Percentiles rank a stretch among this genome's conserved stretches.
phyloP scores from a whole-genome alignment of 495 filamentous ascomycete genomes.

The Hyaloscypha variabilis region DNA sequence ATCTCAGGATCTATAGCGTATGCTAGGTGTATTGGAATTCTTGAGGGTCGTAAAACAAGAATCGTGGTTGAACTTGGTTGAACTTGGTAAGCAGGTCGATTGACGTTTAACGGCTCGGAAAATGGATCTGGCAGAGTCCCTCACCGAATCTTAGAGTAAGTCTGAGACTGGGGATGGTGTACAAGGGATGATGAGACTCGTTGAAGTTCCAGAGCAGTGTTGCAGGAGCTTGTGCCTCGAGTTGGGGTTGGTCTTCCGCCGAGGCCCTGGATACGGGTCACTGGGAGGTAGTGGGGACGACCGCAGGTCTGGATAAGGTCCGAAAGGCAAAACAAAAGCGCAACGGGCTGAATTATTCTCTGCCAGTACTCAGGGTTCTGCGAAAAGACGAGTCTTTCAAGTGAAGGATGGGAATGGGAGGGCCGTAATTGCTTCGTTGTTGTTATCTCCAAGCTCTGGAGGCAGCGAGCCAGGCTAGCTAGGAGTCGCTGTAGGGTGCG shows the following conservation, averaged over 20 bases:
- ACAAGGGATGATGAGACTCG: background rate
- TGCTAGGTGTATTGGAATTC: background rate
- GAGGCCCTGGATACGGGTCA: background rate
- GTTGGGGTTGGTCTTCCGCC: background rate
- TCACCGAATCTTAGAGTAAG: background rate
- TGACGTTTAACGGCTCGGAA: too few species aligned
- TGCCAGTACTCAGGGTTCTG: background rate
- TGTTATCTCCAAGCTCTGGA: background rate
- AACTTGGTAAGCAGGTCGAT: too few species aligned
- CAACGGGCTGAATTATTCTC: background rate
- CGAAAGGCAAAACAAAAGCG: background rate
- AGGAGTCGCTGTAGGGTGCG: background rate
- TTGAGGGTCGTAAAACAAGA: background rate
- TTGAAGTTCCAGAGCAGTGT: background rate
- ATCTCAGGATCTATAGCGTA: background rate
- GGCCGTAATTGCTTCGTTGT: background rate
- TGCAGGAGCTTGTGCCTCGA: background rate
- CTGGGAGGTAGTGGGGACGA: background rate
- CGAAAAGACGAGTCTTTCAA: background rate
- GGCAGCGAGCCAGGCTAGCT: background rate
- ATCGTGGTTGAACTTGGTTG: background rate
- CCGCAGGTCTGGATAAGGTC: background rate
- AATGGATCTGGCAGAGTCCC: background rate
- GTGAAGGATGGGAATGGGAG: background rate
- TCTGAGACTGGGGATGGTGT: background rate